phyloP scores from a whole-genome alignment of 805 yeast species.

The Kurtzmaniella fragi region DNA sequence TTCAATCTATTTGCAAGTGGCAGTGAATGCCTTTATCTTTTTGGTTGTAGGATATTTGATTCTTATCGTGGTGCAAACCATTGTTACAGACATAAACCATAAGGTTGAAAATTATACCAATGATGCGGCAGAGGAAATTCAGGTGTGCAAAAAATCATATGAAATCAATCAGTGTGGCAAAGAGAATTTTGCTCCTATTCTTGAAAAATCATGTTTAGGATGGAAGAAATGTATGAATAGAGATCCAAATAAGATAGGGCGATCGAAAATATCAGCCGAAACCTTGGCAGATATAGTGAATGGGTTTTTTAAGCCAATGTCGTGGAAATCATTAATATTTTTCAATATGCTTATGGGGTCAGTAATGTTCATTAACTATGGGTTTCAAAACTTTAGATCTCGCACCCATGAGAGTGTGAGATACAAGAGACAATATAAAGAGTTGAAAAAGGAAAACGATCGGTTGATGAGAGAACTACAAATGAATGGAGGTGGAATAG shows the following conservation, averaged over 20 bases:
- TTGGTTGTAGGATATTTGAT: constrained; percentile 48
- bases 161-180: constrained; percentile 66
- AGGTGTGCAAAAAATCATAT: constrained; percentile 66
- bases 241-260: constrained; percentile 65
- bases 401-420: neutral
- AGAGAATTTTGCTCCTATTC: constrained; percentile 63
- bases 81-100: constrained; percentile 63
- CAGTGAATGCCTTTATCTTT: constrained; percentile 52
- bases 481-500: too few relatives aligned
- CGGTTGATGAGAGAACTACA: too few relatives aligned
- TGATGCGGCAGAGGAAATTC: constrained; percentile 59
- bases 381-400: constrained; percentile 35
- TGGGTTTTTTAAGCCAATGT: constrained; percentile 66
- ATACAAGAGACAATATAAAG: too few relatives aligned
- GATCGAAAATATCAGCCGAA: constrained; percentile 72
- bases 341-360: constrained; percentile 47
- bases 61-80: constrained; percentile 47
- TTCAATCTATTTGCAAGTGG: constrained; percentile 59
- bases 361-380: constrained; percentile 45
- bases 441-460: too few relatives aligned
- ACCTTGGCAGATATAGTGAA: constrained; percentile 79
- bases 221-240: constrained; percentile 83
- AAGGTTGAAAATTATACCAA: constrained; percentile 61
- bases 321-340: constrained; percentile 60
- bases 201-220: constrained; percentile 60